Conservation (phyloP, 306 rosid genomes). For the Glycine tomentella region DNA sequence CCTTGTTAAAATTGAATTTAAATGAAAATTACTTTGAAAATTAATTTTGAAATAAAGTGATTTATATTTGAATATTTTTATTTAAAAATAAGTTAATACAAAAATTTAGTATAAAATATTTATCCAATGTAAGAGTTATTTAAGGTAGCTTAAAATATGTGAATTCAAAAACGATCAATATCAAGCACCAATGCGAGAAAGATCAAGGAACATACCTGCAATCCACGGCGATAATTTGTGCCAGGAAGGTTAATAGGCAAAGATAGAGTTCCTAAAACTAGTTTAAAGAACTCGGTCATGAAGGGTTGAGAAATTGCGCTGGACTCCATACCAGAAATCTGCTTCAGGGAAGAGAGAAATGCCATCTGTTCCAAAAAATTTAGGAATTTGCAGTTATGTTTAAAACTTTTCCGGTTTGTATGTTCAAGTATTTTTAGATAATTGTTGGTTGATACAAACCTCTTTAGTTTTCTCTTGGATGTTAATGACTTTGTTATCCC, state of each 20-base stretch:
- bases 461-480: slow-evolving; percentile 92
- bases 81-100: background rate
- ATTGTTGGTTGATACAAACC: slow-evolving; percentile 52
- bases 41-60: background rate
- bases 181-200: background rate
- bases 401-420: no score
- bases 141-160: background rate
- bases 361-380: slow-evolving; percentile 80
- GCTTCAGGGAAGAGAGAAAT: slow-evolving; percentile 86
- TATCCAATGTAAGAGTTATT: background rate
- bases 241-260: slow-evolving; percentile 95
- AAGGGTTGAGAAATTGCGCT: slow-evolving; percentile 65
- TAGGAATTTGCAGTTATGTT: background rate
- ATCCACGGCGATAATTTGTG: slow-evolving; percentile 78
- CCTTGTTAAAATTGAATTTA: background rate
- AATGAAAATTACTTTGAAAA: no score
- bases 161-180: background rate
- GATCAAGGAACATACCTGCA: slow-evolving; percentile 58
- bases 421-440: background rate
- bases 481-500: slow-evolving; percentile 77
- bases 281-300: slow-evolving; percentile 87
- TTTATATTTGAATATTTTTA: background rate
- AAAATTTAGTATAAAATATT: background rate
- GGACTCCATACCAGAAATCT: slow-evolving; percentile 85
- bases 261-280: slow-evolving; percentile 90